A percentile compares a stretch with the other conserved stretches of the same genome.
phyloP scores from a whole-genome alignment of 1,284 basidiomycete species.

The Rhodotorula glutinis region DNA sequence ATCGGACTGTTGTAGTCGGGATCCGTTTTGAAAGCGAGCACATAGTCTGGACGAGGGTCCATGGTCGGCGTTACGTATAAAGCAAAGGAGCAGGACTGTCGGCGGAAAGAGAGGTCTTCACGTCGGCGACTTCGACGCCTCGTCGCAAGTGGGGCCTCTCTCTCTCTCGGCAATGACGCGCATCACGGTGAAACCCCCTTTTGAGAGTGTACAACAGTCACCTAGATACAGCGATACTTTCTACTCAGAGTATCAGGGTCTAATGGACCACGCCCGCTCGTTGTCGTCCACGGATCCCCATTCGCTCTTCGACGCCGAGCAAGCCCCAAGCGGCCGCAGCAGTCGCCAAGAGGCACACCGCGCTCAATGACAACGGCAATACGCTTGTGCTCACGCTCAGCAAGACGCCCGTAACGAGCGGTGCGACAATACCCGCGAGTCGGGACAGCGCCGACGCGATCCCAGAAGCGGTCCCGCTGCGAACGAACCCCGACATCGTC shows the following conservation, averaged over 20 bases:
- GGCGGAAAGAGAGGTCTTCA: too few species aligned
- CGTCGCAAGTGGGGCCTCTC: too few species aligned
- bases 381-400: slow-evolving; percentile 61
- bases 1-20: slow-evolving; percentile 5
- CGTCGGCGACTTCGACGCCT: too few species aligned
- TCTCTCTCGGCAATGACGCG: too few species aligned
- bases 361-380: slow-evolving; percentile 74
- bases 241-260: neutral
- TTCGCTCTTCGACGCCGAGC: slow-evolving; percentile 1
- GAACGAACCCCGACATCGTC: slow-evolving; percentile 45
- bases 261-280: too few species aligned
- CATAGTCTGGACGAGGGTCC: slow-evolving; percentile 26
- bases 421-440: slow-evolving; percentile 88
- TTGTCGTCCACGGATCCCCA: neutral
- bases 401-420: slow-evolving; percentile 76
- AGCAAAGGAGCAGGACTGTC: too few species aligned
- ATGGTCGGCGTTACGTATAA: neutral
- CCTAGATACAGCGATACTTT: too few species aligned
- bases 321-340: slow-evolving; percentile 53
- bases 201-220: too few species aligned
- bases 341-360: slow-evolving; percentile 65
- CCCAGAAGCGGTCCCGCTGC: slow-evolving; percentile 85
- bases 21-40: slow-evolving; percentile 30
- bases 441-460: slow-evolving; percentile 84
- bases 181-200: too few species aligned